Conservation (phyloP, 352 stramenopile species). For the Phytopythium ostracodes region DNA sequence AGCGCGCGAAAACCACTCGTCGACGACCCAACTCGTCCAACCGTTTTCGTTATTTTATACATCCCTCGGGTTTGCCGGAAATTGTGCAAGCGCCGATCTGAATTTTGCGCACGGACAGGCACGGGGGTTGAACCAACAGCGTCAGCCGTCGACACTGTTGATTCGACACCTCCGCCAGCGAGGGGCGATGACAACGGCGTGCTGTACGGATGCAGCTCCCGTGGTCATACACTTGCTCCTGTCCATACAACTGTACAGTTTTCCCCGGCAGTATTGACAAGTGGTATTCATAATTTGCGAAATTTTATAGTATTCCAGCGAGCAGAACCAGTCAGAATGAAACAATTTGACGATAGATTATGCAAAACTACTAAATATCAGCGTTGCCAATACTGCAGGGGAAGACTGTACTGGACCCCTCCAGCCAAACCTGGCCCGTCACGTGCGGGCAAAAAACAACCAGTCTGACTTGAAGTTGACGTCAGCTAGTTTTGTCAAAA, state of each 20-base stretch:
- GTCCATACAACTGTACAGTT: background rate
- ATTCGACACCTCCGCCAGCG: background rate
- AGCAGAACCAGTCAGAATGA: too few species aligned
- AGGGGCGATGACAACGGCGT: background rate
- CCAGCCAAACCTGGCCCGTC: background rate
- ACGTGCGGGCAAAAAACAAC: background rate
- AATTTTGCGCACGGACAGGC: background rate
- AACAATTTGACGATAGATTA: too few species aligned
- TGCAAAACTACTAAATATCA: too few species aligned
- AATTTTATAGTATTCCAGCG: too few species aligned
- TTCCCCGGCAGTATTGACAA: too few species aligned
- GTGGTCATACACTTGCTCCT: background rate
- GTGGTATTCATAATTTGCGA: too few species aligned
- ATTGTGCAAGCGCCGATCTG: background rate
- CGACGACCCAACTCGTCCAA: background rate
- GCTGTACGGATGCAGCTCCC: background rate
- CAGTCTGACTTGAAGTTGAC: background rate
- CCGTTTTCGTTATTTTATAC: background rate
- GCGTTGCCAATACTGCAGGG: too few species aligned
- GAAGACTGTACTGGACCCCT: too few species aligned
- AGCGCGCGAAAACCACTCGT: background rate
- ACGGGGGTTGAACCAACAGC: background rate
- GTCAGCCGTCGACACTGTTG: too few species aligned
- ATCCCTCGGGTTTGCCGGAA: background rate
- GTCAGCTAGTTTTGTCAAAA: background rate